Conservation (phyloP, 1,139 yeast genomes). For the Nakaseomyces delphensis region DNA sequence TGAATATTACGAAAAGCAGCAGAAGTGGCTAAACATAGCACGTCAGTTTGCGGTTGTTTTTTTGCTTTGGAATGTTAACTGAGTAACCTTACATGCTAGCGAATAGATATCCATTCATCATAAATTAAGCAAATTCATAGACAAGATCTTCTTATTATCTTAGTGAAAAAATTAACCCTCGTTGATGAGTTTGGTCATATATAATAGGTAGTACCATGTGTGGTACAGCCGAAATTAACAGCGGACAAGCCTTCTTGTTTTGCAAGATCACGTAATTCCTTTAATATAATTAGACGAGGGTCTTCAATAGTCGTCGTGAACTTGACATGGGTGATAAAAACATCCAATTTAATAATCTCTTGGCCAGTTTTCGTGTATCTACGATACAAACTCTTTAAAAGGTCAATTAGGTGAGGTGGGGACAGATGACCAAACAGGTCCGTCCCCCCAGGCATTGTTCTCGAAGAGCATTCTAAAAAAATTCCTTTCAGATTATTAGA, state of each 20-base stretch:
- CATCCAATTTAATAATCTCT: conserved; percentile 36
- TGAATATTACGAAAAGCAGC: background rate
- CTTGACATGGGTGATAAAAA: conserved; percentile 68
- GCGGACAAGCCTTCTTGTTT: conserved; percentile 11
- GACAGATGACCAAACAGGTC: conserved; percentile 71
- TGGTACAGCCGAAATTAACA: conserved; percentile 8
- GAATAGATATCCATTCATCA: no score
- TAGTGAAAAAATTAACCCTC: no score
- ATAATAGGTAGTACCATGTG: conserved; percentile 2
- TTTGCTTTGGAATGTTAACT: no score
- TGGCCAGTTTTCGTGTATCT: conserved; percentile 13
- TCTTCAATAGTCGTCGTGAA: conserved; percentile 40
- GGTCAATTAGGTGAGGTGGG: conserved; percentile 53
- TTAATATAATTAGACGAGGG: conserved; percentile 47
- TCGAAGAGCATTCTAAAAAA: conserved; percentile 69
- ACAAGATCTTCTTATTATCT: no score
- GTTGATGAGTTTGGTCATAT: background rate
- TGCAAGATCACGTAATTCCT: conserved; percentile 37
- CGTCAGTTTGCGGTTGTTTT: no score
- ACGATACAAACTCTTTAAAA: conserved; percentile 39
- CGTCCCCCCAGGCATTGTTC: conserved; percentile 38
- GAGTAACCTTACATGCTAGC: no score
- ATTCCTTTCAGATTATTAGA: conserved; percentile 41
- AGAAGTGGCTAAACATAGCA: background rate
- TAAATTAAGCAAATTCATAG: no score